Conservation (phyloP, 805 yeast species). For the Zygoascus biomembranicola region DNA sequence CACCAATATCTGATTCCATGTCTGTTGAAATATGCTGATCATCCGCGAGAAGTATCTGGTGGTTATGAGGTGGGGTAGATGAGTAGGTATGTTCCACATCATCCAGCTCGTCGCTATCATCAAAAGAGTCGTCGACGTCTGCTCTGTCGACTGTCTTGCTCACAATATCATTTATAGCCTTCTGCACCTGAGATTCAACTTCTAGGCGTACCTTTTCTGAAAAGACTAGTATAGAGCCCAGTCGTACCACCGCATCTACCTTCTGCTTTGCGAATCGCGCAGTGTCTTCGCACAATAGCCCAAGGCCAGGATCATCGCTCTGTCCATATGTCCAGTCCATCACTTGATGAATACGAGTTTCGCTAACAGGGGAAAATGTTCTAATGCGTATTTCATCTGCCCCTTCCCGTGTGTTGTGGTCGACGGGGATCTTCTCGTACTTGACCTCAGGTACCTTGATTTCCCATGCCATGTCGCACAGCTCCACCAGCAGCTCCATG, state of each 20-base stretch:
- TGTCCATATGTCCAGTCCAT: conserved; percentile 39
- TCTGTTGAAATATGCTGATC: neutral
- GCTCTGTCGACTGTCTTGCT: conserved; percentile 32
- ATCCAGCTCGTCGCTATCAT: conserved; percentile 20
- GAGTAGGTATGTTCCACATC: conserved; percentile 7
- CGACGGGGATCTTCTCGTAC: conserved; percentile 1
- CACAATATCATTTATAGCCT: conserved; percentile 56
- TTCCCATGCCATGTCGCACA: conserved; percentile 66
- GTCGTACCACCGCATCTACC: conserved; percentile 58
- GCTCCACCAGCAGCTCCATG: conserved; percentile 44
- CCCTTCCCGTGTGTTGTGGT: neutral
- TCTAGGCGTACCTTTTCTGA: conserved; percentile 71
- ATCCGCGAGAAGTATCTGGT: neutral
- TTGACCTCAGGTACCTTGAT: conserved; percentile 64
- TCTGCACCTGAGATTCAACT: conserved; percentile 60
- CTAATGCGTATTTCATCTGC: conserved; percentile 16
- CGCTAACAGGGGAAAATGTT: conserved; percentile 25
- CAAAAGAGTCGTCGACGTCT: conserved; percentile 17
- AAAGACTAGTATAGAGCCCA: conserved; percentile 66
- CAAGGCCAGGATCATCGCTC: conserved; percentile 54
- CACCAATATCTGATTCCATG: neutral
- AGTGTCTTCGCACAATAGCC: conserved; percentile 58
- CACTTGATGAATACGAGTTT: conserved; percentile 27
- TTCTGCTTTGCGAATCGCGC: conserved; percentile 52
- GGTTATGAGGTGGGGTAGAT: neutral